A percentile compares a stretch with the other conserved stretches of the same genome.
These are phyloP conservation scores for Aspergillus novofumigatus DNA, from an alignment of 2,329 filamentous ascomycete genomes.

Conservation along the genomic window DNA sequence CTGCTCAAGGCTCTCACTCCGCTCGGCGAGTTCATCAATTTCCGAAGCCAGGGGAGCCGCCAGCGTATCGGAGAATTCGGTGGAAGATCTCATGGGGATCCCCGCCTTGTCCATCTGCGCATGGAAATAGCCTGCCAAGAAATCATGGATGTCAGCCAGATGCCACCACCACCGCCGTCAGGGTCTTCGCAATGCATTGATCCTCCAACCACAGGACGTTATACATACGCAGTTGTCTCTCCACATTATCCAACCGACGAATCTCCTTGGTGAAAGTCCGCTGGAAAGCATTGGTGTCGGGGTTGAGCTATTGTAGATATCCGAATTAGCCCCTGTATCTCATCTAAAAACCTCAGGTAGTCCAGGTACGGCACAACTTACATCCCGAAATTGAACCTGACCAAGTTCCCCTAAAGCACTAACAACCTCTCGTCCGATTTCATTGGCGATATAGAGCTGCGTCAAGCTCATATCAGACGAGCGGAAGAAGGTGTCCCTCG, in stretches of 20 bases:
- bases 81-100: constrained; percentile 82
- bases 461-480: constrained; percentile 99
- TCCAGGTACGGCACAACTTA: constrained; percentile 47
- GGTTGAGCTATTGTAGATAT: constrained; percentile 66
- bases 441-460: constrained; percentile 98
- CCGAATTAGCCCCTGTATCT: constrained; percentile 14
- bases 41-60: constrained; percentile 86
- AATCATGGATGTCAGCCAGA: neutral
- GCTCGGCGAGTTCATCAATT: constrained; percentile 92
- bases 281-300: constrained; percentile 90
- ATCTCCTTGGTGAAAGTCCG: constrained; percentile 97
- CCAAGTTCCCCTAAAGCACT: constrained; percentile 94
- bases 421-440: constrained; percentile 96
- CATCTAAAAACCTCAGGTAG: constrained; percentile 1
- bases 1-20: constrained; percentile 88
- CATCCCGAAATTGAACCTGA: constrained; percentile 94
- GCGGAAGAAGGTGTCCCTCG: constrained; percentile 94
- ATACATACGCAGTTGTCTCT: constrained; percentile 85
- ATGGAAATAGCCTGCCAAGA: constrained; percentile 77
- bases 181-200: neutral
- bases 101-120: constrained; percentile 89
- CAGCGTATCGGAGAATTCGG: constrained; percentile 82
- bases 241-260: constrained; percentile 93
- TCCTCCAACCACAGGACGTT: neutral
- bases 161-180: constrained; percentile 6